Base-by-base conservation (phyloP, 768 basidiomycete species). In the Suillus variegatus region DNA sequence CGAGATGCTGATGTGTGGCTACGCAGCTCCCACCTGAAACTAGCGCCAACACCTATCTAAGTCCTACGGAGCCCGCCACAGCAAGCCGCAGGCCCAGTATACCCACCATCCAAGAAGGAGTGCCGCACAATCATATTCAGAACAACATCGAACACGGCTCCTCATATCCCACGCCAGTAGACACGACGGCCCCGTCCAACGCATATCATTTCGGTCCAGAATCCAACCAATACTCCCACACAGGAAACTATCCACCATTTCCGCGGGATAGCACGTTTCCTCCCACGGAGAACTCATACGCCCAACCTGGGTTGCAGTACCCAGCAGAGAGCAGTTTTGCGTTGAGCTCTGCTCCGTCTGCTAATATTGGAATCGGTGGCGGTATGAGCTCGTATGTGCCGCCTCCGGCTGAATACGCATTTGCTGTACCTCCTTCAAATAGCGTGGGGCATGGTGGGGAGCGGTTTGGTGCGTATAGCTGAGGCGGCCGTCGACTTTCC, bases 81-180 rank as follows among this genome's bases (percentile, higher is more conserved):
- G 68, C 68, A 1, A 74, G 76, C 16, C 77, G 76, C 4, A 70
- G 67, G 32, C 56, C 52, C 13, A 76, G 75, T 20, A 69, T 76
- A 43, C 71, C 71, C 6, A 46, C 63, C 0, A 60, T 60, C 18
- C 70, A 62, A 22, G 71, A 75, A 20, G 43, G 68, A 0, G 56
- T 75, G 7, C 66, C 75, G 3, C 70, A 73, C 2, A 66, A 76
- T 32, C 73, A 71, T 46, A 69, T 72, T 20, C 74, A 66, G 57
- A 66, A 57, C 55, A 65, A 40, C 7, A 60, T 68, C 20, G 68
- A 25, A 13, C 64, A 72, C 36, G 6, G 64, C 3, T 20, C 70
- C 38, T 13, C 64, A 69, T 40, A 14, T 64, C 3, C 75, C 66
- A 10, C 63, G 52, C 6, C 22, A 67, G 35, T 38, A 52, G 75